Conservation (phyloP, 305 asterid species). For the Andrographis paniculata region DNA sequence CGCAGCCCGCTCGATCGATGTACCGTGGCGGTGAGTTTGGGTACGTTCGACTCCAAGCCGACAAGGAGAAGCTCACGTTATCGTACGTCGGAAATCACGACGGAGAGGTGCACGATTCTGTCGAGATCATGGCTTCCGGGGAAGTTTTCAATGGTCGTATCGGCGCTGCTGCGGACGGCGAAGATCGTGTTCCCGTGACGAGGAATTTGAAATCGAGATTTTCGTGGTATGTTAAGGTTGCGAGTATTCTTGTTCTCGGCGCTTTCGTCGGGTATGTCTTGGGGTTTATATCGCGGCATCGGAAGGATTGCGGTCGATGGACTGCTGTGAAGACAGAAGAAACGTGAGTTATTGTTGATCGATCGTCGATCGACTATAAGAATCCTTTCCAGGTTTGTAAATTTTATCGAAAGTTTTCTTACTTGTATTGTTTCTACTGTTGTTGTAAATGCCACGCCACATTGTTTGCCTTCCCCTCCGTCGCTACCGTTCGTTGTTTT, state of each 20-base stretch:
- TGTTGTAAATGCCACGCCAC: no score
- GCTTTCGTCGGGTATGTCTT: conserved; percentile 56
- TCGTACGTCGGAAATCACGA: conserved; percentile 82
- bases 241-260: conserved; percentile 48
- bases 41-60: conserved; percentile 58
- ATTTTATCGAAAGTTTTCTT: no score
- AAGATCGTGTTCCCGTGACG: conserved; percentile 4
- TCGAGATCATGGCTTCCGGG: conserved; percentile 79
- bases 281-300: conserved; percentile 40
- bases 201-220: conserved; percentile 17
- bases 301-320: conserved; percentile 40
- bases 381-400: no score
- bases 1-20: conserved; percentile 60
- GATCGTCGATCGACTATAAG: no score
- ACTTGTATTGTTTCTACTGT: no score
- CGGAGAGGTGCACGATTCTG: conserved; percentile 75
- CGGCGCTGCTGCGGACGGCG: not conserved
- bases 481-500: no score
- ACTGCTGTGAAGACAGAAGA: conserved; percentile 59
- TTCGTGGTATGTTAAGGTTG: conserved; percentile 48
- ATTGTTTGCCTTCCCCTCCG: no score
- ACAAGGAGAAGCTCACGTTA: conserved; percentile 50
- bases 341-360: conserved; percentile 11
- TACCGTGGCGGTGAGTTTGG: conserved; percentile 84
- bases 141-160: conserved; percentile 40